Conservation (phyloP, 106 monocot genomes). For the Hemerocallis citrina region DNA sequence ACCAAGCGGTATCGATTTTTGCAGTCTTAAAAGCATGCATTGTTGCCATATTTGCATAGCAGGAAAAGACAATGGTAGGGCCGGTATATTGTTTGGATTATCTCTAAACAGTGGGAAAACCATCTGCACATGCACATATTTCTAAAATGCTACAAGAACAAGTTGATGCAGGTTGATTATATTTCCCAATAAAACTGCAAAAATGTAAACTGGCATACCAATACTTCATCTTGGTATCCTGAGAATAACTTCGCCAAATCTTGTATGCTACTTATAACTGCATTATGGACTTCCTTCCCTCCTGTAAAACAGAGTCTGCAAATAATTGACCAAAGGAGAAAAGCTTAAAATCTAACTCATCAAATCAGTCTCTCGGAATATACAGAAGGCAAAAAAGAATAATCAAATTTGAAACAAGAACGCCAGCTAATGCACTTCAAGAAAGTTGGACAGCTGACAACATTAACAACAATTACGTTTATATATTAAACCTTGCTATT, state of each 20-base stretch:
- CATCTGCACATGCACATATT: background rate
- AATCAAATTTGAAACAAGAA: background rate
- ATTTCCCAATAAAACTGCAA: background rate
- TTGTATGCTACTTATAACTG: conserved; percentile 82
- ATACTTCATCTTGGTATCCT: conserved; percentile 83
- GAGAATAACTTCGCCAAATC: conserved; percentile 82
- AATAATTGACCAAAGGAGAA: conserved; percentile 12
- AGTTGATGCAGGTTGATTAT: background rate
- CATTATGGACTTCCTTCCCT: conserved; percentile 94
- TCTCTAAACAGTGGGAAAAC: no score
- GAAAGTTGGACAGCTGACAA: no score
- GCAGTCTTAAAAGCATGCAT: no score
- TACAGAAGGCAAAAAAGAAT: background rate
- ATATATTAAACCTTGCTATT: no score
- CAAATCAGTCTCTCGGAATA: background rate
- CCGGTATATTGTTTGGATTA: no score
- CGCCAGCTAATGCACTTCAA: background rate
- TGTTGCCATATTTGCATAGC: no score
- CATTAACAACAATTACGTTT: no score
- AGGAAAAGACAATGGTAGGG: no score
- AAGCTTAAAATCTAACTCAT: conserved; percentile 3
- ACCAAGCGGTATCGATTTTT: no score
- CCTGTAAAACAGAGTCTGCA: conserved; percentile 79
- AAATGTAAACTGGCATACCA: conserved; percentile 44
- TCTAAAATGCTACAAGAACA: background rate